Percentiles rank a stretch among this genome's conserved stretches.
These are phyloP conservation scores for Apodospora peruviana DNA, from an alignment of 495 filamentous ascomycete genomes.

Conservation along the genomic window DNA sequence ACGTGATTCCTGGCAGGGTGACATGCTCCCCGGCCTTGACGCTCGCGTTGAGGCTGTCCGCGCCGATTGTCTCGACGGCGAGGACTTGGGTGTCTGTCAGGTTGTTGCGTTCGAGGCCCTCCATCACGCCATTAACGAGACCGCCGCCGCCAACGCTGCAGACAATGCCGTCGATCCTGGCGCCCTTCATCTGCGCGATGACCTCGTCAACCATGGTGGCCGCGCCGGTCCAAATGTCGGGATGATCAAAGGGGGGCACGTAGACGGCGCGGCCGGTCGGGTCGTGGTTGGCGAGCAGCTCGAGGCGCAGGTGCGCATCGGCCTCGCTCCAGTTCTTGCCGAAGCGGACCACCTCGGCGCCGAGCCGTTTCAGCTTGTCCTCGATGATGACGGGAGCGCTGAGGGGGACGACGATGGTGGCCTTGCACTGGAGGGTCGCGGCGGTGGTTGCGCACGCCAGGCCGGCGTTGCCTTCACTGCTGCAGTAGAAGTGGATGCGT, in stretches of 20 bases:
- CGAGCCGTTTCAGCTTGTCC: slow-evolving; percentile 65
- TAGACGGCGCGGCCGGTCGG: slow-evolving; percentile 58
- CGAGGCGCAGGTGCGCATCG: slow-evolving; percentile 62
- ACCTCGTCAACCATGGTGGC: slow-evolving; percentile 72
- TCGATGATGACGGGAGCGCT: slow-evolving; percentile 67
- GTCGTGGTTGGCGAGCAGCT: slow-evolving; percentile 42
- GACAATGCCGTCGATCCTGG: slow-evolving; percentile 59
- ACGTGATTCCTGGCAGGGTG: slow-evolving; percentile 70
- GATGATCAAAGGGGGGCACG: slow-evolving; percentile 86
- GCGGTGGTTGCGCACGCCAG: slow-evolving; percentile 84
- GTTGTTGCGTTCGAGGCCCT: slow-evolving; percentile 57
- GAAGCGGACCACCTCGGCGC: slow-evolving; percentile 61
- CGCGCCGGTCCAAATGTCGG: slow-evolving; percentile 77
- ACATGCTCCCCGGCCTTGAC: slow-evolving; percentile 56
- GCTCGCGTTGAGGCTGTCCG: slow-evolving; percentile 61
- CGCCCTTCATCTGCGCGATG: slow-evolving; percentile 44
- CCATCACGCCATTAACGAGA: slow-evolving; percentile 71
- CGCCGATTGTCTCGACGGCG: slow-evolving; percentile 77
- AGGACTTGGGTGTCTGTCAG: slow-evolving; percentile 51
- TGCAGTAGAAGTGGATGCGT: slow-evolving; percentile 76
- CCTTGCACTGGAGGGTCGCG: slow-evolving; percentile 56
- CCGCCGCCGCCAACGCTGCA: slow-evolving; percentile 90
- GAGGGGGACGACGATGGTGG: slow-evolving; percentile 76
- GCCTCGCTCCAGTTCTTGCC: slow-evolving; percentile 75
- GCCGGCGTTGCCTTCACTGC: slow-evolving; percentile 85